Evolutionary conservation across 345 rosid species (phyloP).

Genomic region (Lenwebbia sp.): DNA sequence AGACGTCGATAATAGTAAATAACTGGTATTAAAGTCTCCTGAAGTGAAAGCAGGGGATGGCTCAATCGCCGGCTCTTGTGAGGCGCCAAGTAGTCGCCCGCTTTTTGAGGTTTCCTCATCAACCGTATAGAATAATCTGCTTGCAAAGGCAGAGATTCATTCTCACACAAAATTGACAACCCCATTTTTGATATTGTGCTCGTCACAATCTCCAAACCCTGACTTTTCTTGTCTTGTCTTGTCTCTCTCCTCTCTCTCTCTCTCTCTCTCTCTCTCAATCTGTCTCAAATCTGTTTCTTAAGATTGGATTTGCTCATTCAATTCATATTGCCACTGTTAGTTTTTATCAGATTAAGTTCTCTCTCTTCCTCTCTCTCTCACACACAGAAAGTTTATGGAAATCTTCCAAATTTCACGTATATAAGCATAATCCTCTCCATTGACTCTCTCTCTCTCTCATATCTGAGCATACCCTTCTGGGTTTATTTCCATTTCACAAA

Average conservation of each 20-base stretch:
- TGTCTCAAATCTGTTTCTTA: background rate
- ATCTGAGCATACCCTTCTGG: background rate
- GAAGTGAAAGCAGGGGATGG: background rate
- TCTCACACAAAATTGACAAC: background rate
- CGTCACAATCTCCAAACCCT: background rate
- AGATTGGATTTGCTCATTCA: background rate
- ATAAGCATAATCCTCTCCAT: background rate
- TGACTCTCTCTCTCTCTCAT: background rate
- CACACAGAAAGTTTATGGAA: background rate
- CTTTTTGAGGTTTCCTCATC: background rate
- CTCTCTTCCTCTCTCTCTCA: background rate
- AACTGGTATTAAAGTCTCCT: background rate
- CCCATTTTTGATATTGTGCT: background rate
- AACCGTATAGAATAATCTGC: background rate
- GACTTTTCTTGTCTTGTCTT: background rate
- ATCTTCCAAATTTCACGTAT: background rate
- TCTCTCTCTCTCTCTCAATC: background rate
- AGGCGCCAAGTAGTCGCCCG: background rate
- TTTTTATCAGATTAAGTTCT: background rate
- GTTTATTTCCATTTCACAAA: background rate
- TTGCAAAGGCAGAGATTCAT: background rate
- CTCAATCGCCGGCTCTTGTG: background rate
- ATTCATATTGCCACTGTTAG: background rate
- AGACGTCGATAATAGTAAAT: background rate
- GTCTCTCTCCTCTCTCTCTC: background rate